Evolutionary conservation across 257 asterid species (phyloP), one percentile per base, ranked within the genome.

Genomic region (Mitragyna speciosa): DNA sequence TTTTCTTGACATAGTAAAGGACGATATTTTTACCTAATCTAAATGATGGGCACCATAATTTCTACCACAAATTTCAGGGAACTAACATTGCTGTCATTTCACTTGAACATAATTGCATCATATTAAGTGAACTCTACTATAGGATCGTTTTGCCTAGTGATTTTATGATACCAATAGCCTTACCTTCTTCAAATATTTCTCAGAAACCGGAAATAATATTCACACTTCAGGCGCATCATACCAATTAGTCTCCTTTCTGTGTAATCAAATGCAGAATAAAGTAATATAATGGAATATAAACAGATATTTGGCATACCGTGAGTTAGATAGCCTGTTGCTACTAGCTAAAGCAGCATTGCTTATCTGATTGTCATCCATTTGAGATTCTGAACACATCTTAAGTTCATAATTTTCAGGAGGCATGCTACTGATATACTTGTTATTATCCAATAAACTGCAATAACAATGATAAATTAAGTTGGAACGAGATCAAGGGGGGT

Each of bases 391-490:
- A 69, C 81, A 31, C 58, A 58, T 67, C 72, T 74, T 70, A 41
- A 81, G 79, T 77, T 78, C 68, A 67, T 67, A 31, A 26, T 65
- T 63, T 66, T 82, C 82, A 20, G 76, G 80, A 65, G 83, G n/a
- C 31, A 75, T 68, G 77, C 76, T 33, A 41, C 79, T 71, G 76
- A 78, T 47, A 76, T 70, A 75, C 79, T 75, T 41, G 33, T 85
- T 80, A 22, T 78, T 36, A 52, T 83, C 87, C 77, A 80, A 56
- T 48, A 77, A 75, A 51, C 87, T 86, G 87, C 83, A 78, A 58
- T 7, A 72, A 59, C 19, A 72, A 52, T 41, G 36, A 58, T 6
- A 48, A 39, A 61, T 58, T 59, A 16, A 59, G 74, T 81, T 59
- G 26, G 51, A 66, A 49, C 59, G 65, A 59, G 17, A 16, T 24